phyloP scores from a whole-genome alignment of 2,329 filamentous ascomycete genomes.

The Aspergillus tamarii region DNA sequence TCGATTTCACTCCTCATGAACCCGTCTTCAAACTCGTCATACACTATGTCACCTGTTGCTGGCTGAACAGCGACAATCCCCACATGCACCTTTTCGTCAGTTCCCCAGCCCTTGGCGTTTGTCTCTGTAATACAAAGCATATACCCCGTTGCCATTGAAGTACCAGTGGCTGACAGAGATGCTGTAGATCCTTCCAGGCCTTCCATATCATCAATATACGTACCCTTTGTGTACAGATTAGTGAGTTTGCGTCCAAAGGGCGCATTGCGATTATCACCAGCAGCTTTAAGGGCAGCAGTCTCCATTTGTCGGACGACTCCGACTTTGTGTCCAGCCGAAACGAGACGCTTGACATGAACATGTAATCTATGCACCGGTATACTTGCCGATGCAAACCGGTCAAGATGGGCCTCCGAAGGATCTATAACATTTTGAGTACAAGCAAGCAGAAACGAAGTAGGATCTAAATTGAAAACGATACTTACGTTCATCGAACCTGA shows the following conservation, averaged over 20 bases:
- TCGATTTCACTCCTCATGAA: constrained; percentile 98
- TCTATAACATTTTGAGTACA: constrained; percentile 48
- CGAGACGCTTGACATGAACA: constrained; percentile 90
- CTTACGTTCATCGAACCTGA: constrained; percentile 86
- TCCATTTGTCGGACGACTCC: constrained; percentile 93
- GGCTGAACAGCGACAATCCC: constrained; percentile 94
- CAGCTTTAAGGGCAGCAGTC: constrained; percentile 93
- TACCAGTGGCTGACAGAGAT: constrained; percentile 57
- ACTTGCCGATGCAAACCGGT: constrained; percentile 91
- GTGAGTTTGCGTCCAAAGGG: constrained; percentile 92
- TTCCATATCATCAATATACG: constrained; percentile 92
- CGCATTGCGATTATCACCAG: constrained; percentile 88
- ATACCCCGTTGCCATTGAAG: constrained; percentile 73
- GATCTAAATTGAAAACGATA: constrained; percentile 15
- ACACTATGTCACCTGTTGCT: constrained; percentile 91
- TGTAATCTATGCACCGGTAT: constrained; percentile 89
- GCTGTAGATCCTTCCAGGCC: constrained; percentile 65
- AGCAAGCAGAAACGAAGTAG: not conserved
- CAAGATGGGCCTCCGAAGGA: constrained; percentile 86
- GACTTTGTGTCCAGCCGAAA: constrained; percentile 92
- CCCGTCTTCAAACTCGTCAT: constrained; percentile 93
- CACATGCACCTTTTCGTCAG: constrained; percentile 90
- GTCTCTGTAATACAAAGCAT: constrained; percentile 89
- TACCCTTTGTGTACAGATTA: constrained; percentile 96
- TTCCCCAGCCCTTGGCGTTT: constrained; percentile 76